Conservation (phyloP, 164 flowering plant genomes). For the Macadamia integrifolia region DNA sequence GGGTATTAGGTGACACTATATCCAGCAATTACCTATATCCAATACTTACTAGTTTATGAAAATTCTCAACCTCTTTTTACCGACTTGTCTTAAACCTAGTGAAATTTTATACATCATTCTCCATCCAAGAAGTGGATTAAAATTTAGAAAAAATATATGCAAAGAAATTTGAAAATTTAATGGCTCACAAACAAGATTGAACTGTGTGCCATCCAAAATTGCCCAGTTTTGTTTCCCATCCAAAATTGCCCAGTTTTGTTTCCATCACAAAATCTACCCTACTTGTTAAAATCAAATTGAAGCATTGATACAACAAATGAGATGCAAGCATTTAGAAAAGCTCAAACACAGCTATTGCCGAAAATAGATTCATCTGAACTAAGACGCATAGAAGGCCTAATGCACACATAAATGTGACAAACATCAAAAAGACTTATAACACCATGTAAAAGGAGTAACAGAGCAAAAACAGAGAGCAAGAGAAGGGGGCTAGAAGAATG, state of each 20-base stretch:
- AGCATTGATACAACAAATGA: conserved; percentile 56
- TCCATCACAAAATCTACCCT: neutral
- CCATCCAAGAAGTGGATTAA: too few relatives aligned
- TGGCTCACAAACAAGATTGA: neutral
- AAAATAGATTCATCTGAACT: conserved; percentile 86
- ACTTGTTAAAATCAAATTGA: neutral
- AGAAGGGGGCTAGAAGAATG: conserved; percentile 41
- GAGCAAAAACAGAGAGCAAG: neutral
- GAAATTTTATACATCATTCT: too few relatives aligned
- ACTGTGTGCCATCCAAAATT: neutral
- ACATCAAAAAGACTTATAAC: neutral
- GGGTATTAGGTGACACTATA: neutral
- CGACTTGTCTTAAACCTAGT: too few relatives aligned
- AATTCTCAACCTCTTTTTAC: too few relatives aligned
- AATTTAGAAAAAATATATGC: too few relatives aligned
- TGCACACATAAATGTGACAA: neutral
- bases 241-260: neutral
- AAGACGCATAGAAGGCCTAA: conserved; percentile 79
- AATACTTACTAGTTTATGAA: too few relatives aligned
- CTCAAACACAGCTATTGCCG: conserved; percentile 76
- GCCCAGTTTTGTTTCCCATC: too few relatives aligned
- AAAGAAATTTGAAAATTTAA: too few relatives aligned
- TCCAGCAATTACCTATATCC: neutral
- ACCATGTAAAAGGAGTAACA: neutral
- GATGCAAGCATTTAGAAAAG: conserved; percentile 76